phyloP scores from a whole-genome alignment of 805 yeast species.

The Diddensiella transvaalensis region DNA sequence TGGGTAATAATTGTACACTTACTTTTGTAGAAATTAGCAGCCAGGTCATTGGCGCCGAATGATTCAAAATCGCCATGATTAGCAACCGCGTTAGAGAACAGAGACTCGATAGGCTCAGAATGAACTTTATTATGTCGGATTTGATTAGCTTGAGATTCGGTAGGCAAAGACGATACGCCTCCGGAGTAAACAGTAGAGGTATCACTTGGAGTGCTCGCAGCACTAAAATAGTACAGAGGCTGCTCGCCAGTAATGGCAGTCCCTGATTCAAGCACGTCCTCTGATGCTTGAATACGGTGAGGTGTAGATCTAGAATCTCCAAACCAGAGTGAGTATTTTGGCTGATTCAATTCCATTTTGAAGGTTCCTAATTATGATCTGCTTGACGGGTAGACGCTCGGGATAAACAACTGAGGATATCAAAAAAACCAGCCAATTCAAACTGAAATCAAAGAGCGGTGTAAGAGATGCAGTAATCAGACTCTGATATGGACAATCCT shows the following conservation, averaged over 20 bases:
- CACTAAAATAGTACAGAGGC: not conserved
- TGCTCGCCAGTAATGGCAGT: not conserved
- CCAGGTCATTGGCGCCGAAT: too few relatives aligned
- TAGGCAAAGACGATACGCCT: not conserved
- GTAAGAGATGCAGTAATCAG: not conserved
- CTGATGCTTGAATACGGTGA: not conserved
- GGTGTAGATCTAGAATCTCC: not conserved
- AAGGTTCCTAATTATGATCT: too few relatives aligned
- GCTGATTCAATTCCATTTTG: not conserved
- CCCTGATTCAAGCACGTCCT: not conserved
- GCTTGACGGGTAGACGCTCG: too few relatives aligned
- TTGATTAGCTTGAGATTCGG: too few relatives aligned
- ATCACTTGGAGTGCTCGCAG: not conserved
- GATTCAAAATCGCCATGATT: too few relatives aligned
- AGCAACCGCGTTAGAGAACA: not conserved
- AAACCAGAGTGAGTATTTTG: not conserved
- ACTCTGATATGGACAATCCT: too few relatives aligned
- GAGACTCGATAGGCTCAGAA: not conserved
- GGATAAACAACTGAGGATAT: not conserved
- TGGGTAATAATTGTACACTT: too few relatives aligned
- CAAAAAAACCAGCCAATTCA: not conserved
- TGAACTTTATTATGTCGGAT: too few relatives aligned
- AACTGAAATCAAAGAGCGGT: not conserved
- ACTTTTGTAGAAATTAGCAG: too few relatives aligned
- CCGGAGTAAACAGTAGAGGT: not conserved